Evolutionary conservation across 345 rosid genomes (phyloP), one percentile per base, ranked within the genome.

Genomic region (Eucalyptus curtisii): DNA sequence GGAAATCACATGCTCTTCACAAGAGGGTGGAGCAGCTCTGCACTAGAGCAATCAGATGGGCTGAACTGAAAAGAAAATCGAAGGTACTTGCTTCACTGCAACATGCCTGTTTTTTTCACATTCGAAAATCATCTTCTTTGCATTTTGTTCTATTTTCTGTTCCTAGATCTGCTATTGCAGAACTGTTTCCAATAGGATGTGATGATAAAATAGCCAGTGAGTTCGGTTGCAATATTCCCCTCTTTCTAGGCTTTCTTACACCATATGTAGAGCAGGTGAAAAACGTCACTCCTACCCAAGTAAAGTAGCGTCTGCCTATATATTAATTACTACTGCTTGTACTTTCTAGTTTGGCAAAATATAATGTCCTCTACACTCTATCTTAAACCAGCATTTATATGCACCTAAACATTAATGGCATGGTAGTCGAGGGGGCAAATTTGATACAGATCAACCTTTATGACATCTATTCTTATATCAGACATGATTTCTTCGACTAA

Each of bases 1-100:
- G 99, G 48, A 98, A 98, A 93, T 96, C 99, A 10, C 99, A 98
- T 92, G 99, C 99, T 91, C 98, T 98, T 88, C 99, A 98, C 95
- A 98, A 94, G 95, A 95, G 99, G 93, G 98, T 98, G 57, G 99
- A 98, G 92, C 99, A 98, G 93, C 98, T 98, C 86, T 98, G 99
- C 92, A 98, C 94, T 87, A 92, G 99, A 87, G 98, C 99, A 20
- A 96, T 98, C 92, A 94, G 95, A 91, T 97, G 99, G 99, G 99
- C 93, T 24, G 97, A 96, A 87, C 93, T 98, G 90, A 98, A 95
- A 91, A 96, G 97, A 89, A 98, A 98, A 92, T 87, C 97, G 30
- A 98, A 97, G 99, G 99, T 98, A 92, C 80, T 91, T 86, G 45
- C 37, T 87, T n/a, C 64, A 40, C 44, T n/a, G 86, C 24, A 15